Evolutionary conservation across 2,329 filamentous ascomycete genomes (phyloP).

Genomic region (Pezicula radicicola): DNA sequence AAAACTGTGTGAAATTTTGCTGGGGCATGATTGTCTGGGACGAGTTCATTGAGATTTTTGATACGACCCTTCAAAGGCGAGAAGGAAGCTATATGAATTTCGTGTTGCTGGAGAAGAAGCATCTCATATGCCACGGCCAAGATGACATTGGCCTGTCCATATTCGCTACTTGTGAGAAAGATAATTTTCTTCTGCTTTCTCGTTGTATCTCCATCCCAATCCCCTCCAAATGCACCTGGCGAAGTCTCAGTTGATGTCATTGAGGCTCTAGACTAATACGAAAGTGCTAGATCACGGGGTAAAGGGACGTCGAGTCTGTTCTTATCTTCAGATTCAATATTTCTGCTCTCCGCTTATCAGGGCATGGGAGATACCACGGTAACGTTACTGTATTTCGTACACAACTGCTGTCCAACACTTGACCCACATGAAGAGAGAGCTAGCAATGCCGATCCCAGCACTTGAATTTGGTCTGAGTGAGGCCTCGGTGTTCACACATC

Average conservation of each 20-base stretch:
- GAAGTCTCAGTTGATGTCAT: not conserved
- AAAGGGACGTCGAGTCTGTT: not conserved
- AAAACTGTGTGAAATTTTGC: constrained; percentile 31
- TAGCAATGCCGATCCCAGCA: not conserved
- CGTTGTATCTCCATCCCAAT: not conserved
- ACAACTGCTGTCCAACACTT: not conserved
- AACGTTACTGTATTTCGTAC: not conserved
- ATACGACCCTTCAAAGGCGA: constrained; percentile 30
- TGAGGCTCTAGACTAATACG: not conserved
- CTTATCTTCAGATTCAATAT: not conserved
- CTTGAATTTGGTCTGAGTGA: not conserved
- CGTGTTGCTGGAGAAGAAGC: constrained; percentile 30
- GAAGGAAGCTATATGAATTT: constrained; percentile 44
- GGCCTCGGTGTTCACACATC: not conserved
- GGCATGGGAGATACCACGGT: not conserved
- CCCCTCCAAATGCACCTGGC: not conserved
- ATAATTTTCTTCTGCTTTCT: constrained; percentile 24
- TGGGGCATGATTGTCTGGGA: constrained; percentile 9
- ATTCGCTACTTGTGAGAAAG: constrained; percentile 42
- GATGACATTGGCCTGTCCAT: constrained; percentile 44
- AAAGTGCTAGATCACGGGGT: not conserved
- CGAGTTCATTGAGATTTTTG: constrained; percentile 15
- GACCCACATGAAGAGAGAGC: not conserved
- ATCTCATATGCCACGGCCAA: constrained; percentile 40
- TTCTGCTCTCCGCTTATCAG: not conserved